A percentile compares a stretch with the other conserved stretches of the same genome.
phyloP scores from a whole-genome alignment of 1,284 basidiomycete genomes.

The Leccinum fallax region DNA sequence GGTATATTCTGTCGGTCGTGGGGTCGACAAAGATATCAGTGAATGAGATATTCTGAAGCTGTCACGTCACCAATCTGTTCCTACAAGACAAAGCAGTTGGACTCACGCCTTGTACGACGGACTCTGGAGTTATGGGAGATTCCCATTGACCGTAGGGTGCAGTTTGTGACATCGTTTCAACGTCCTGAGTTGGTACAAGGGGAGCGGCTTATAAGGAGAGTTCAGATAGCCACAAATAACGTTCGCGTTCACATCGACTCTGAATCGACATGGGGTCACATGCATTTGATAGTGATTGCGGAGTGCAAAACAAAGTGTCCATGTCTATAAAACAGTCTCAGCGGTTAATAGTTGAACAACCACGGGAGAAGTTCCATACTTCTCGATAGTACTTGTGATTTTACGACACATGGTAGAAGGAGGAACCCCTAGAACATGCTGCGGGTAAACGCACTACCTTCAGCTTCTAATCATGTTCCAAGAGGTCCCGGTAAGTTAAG shows the following conservation, averaged over 20 bases:
- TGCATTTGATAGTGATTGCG: background rate
- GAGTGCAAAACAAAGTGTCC: background rate
- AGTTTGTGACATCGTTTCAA: constrained; percentile 22
- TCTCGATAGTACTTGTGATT: too few species aligned
- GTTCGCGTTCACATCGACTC: background rate
- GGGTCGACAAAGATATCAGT: constrained; percentile 40
- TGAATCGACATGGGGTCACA: background rate
- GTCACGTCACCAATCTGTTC: background rate
- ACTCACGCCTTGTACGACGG: constrained; percentile 38
- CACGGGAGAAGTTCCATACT: too few species aligned
- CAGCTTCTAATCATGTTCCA: too few species aligned
- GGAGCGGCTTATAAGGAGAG: background rate
- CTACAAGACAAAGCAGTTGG: background rate
- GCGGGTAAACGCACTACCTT: background rate
- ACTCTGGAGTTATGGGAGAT: too few species aligned
- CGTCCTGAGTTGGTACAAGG: background rate
- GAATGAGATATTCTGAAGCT: constrained; percentile 30
- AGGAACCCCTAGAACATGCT: background rate
- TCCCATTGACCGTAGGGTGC: constrained; percentile 32
- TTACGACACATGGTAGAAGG: too few species aligned
- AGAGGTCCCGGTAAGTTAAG: too few species aligned
- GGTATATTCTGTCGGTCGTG: constrained; percentile 35
- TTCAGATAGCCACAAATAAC: background rate
- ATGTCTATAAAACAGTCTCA: background rate
- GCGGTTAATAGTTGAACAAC: too few species aligned